Evolutionary conservation across 139 green algal genomes (phyloP).

Genomic region (Penium margaritaceum): DNA sequence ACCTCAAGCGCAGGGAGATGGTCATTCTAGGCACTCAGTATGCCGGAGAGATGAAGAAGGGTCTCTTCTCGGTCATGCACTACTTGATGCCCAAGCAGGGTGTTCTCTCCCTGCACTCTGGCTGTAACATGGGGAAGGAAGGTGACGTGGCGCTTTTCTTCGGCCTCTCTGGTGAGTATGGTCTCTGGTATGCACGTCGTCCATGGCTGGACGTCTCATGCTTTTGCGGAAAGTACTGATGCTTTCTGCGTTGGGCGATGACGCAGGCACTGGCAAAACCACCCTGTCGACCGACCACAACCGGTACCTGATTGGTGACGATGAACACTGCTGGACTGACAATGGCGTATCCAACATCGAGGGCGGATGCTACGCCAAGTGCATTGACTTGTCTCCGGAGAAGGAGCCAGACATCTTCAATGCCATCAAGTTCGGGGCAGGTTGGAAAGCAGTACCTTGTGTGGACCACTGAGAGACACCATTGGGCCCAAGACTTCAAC

Average conservation of each 20-base stretch:
- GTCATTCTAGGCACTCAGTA: slow-evolving; percentile 78
- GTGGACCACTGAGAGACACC: too few relatives aligned
- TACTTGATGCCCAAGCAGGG: slow-evolving; percentile 79
- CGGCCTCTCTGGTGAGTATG: slow-evolving; percentile 31
- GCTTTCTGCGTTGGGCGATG: too few relatives aligned
- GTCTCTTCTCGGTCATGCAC: slow-evolving; percentile 78
- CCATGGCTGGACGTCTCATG: too few relatives aligned
- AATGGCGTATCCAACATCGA: slow-evolving; percentile 89
- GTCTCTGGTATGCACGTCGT: too few relatives aligned
- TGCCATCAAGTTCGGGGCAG: slow-evolving; percentile 59
- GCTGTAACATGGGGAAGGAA: slow-evolving; percentile 61
- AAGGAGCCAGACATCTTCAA: slow-evolving; percentile 84
- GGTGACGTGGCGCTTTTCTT: slow-evolving; percentile 57
- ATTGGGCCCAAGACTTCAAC: too few relatives aligned
- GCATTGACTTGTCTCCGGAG: slow-evolving; percentile 67
- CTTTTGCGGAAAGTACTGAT: too few relatives aligned
- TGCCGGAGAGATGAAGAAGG: slow-evolving; percentile 87
- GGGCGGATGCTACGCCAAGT: slow-evolving; percentile 94
- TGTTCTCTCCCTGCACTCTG: slow-evolving; percentile 75
- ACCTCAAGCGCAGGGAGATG: slow-evolving; percentile 60
- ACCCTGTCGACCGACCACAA: slow-evolving; percentile 67
- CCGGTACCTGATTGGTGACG: slow-evolving; percentile 79
- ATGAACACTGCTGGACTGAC: slow-evolving; percentile 85
- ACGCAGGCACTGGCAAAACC: slow-evolving; percentile 58
- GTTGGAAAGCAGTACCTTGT: too few relatives aligned